Conservation (phyloP, 257 asterid genomes). For the Solanum pinnatisectum region DNA sequence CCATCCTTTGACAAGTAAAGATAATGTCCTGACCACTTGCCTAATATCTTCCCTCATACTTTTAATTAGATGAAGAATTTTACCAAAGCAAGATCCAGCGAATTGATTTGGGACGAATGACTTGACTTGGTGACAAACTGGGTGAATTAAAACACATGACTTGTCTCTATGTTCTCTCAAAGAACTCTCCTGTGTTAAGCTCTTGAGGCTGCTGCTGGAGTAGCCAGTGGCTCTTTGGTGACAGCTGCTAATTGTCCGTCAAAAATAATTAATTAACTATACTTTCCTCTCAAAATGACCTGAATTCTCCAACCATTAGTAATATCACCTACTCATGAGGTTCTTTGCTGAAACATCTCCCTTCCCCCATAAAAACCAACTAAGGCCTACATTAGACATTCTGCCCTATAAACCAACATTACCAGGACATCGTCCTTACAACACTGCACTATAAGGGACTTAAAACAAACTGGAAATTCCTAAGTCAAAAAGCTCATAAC, state of each 20-base stretch:
- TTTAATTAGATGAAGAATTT: not conserved
- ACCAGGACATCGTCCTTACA: not conserved
- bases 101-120: not conserved
- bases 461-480: not conserved
- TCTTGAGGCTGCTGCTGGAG: not conserved
- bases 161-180: not conserved
- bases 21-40: not conserved
- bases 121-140: not conserved
- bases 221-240: not conserved
- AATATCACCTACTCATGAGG: not conserved
- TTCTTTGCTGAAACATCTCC: not conserved
- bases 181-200: not conserved
- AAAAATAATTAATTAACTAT: not conserved
- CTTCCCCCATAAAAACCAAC: not conserved
- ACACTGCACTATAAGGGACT: not conserved
- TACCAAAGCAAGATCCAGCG: not conserved
- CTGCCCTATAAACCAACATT: not conserved
- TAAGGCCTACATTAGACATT: not conserved
- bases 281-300: not conserved
- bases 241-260: not conserved
- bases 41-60: not conserved
- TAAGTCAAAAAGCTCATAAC: not conserved
- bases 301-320: not conserved
- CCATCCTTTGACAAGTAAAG: not conserved
- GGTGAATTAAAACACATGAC: not conserved